phyloP scores from a whole-genome alignment of 345 rosid genomes.

The Odontarrhena argentea region DNA sequence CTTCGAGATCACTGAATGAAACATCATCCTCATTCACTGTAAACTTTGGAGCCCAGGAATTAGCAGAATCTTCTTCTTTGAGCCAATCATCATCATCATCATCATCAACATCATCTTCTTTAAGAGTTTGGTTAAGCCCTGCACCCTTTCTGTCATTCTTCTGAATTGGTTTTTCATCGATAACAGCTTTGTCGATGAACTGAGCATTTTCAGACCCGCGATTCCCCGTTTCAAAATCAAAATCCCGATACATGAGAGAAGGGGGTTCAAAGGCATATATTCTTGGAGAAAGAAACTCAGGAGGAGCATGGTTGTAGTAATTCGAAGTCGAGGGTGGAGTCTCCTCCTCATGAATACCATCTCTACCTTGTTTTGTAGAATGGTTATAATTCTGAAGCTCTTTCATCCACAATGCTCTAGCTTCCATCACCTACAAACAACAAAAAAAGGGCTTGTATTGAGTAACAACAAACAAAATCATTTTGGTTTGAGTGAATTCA shows the following conservation, averaged over 20 bases:
- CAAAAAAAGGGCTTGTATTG: not conserved
- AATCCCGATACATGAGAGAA: slow-evolving; percentile 41
- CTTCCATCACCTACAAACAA: slow-evolving; percentile 70
- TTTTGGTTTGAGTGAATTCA: not conserved
- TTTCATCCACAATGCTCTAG: slow-evolving; percentile 72
- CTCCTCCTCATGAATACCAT: slow-evolving; percentile 39
- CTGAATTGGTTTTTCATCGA: slow-evolving; percentile 56
- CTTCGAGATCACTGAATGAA: slow-evolving; percentile 98
- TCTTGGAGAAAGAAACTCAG: slow-evolving; percentile 49
- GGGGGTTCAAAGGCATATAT: slow-evolving; percentile 49
- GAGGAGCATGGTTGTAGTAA: slow-evolving; percentile 38
- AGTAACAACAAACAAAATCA: slow-evolving; percentile 2
- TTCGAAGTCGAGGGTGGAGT: slow-evolving; percentile 47
- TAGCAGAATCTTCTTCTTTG: slow-evolving; percentile 68
- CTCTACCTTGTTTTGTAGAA: slow-evolving; percentile 35
- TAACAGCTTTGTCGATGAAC: slow-evolving; percentile 70
- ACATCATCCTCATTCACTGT: slow-evolving; percentile 85
- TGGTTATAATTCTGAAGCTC: slow-evolving; percentile 49
- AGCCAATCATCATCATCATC: slow-evolving; percentile 97
- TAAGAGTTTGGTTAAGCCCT: slow-evolving; percentile 41
- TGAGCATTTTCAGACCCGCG: slow-evolving; percentile 53
- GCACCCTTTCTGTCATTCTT: slow-evolving; percentile 41
- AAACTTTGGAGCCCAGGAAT: slow-evolving; percentile 48
- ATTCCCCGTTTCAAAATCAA: slow-evolving; percentile 54
- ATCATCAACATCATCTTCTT: slow-evolving; percentile 47